Percentiles rank a stretch among this genome's conserved stretches.
Conservation (phyloP, 2,329 filamentous ascomycete genomes). For the Aspergillus pseudotamarii region DNA sequence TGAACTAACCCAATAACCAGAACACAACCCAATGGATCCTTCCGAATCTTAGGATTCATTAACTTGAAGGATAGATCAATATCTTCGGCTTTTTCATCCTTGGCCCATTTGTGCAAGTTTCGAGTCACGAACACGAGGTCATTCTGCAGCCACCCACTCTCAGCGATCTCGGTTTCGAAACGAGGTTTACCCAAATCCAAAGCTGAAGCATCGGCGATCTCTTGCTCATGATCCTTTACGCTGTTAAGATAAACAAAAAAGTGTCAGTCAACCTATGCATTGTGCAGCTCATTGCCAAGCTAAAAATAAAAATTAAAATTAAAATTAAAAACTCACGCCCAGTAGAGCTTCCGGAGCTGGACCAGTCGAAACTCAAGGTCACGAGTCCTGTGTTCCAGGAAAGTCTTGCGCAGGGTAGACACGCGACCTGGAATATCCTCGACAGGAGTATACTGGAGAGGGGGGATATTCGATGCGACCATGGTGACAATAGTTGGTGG, state of each 20-base stretch:
- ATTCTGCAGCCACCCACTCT: slow-evolving; percentile 77
- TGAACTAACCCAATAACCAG: slow-evolving; percentile 75
- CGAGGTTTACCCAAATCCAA: slow-evolving; percentile 76
- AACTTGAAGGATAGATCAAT: slow-evolving; percentile 69
- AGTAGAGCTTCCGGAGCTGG: slow-evolving; percentile 93
- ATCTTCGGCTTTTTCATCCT: slow-evolving; percentile 75
- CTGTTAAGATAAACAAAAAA: slow-evolving; percentile 29
- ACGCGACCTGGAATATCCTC: slow-evolving; percentile 67
- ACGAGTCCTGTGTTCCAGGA: slow-evolving; percentile 78
- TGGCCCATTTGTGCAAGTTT: slow-evolving; percentile 78
- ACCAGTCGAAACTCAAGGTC: slow-evolving; percentile 77
- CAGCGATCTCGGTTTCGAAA: slow-evolving; percentile 73
- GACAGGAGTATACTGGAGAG: slow-evolving; percentile 64
- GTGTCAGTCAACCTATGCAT: slow-evolving; percentile 15
- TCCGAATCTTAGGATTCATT: slow-evolving; percentile 74
- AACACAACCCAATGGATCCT: slow-evolving; percentile 82
- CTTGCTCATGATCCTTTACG: slow-evolving; percentile 73
- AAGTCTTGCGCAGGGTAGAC: slow-evolving; percentile 67
- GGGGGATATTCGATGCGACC: slow-evolving; percentile 38
- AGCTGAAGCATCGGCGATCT: slow-evolving; percentile 73
- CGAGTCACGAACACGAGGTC: slow-evolving; percentile 79
- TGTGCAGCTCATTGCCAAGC: background rate
- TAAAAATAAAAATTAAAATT: background rate
- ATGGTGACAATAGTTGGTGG: slow-evolving; percentile 25
- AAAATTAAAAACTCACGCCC: slow-evolving; percentile 60